These are phyloP conservation scores for Pleurotus eryngii DNA, from an alignment of 768 basidiomycete genomes.

Conservation along the genomic window DNA sequence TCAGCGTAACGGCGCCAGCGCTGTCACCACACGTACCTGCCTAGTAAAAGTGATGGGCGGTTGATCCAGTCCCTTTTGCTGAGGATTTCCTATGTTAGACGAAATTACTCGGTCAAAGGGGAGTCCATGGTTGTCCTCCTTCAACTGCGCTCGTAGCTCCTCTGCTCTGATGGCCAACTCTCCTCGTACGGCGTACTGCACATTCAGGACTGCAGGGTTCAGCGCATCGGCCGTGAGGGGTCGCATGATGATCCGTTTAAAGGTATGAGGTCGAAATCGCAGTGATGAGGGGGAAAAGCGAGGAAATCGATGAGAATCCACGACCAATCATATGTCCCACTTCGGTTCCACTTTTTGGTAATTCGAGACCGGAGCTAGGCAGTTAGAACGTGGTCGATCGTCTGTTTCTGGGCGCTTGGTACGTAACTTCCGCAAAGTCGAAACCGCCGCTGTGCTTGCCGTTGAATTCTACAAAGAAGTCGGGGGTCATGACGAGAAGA, in stretches of 20 bases:
- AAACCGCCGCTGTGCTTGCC: no score
- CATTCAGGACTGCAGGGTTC: constrained; percentile 82
- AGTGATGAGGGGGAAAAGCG: no score
- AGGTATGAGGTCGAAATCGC: no score
- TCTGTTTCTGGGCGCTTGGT: no score
- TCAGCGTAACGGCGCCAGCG: neutral
- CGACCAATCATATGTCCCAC: no score
- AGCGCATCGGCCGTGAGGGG: constrained; percentile 66
- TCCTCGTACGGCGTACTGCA: constrained; percentile 96
- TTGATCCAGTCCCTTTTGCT: constrained; percentile 93
- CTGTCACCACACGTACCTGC: constrained; percentile 55
- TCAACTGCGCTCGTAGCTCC: constrained; percentile 68
- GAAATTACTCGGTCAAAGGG: constrained; percentile 89
- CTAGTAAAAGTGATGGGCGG: constrained; percentile 88
- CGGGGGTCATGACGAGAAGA: no score
- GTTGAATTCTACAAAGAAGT: no score
- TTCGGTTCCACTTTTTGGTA: no score
- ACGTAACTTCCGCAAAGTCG: no score
- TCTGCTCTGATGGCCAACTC: constrained; percentile 96
- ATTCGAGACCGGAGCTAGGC: no score
- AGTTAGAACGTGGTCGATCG: no score
- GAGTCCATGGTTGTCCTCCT: constrained; percentile 51
- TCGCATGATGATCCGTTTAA: constrained; percentile 34
- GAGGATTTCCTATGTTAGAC: constrained; percentile 97
- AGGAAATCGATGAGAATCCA: no score